Base-by-base conservation (phyloP, 306 rosid genomes). In the Rubus idaeus region DNA sequence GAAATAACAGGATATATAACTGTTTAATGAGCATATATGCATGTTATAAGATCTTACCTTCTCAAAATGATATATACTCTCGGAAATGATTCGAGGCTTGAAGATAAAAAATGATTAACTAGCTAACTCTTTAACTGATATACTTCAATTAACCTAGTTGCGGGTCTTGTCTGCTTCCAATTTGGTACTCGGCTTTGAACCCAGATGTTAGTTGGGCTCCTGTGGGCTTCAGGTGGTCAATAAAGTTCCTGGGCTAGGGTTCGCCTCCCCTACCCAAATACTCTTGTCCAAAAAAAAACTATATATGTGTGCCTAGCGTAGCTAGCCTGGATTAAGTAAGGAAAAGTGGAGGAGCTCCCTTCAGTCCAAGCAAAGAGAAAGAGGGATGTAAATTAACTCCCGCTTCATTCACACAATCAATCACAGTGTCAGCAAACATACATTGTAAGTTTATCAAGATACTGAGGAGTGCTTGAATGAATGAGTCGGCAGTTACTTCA, bases 341-440 rank as follows among this genome's bases (percentile, higher is more conserved):
- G 64, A n/a, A 60, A 52, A 44, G 39, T 63, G 76, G 61, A 68
- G 89, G 89, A 83, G 89, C 89, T 86, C 89, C 89, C 87, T 86
- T 86, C 89, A 86, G 87, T 86, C 89, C 89, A 86, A 86, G 89
- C 87, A 84, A 56, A 83, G 87, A 83, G 82, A 78, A 86, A 84
- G 87, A 68, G 85, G 79, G 89, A 69, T 53, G 85, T 65, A 81
- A 86, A 86, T 56, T 86, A 81, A 71, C 89, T 86, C 87, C 89
- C 87, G 87, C 87, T 67, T 86, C 89, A 86, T 86, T 86, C 89
- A 81, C 84, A 70, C 89, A 86, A 47, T 73, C 89, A 86, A 47
- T 73, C 89, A 86, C 86, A 86, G 83, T 83, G 86, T 41, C 58
- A 67, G 46, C 42, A 37, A 63, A 26, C 37, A 35, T 7, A 14